Base-by-base conservation (phyloP, 441 rosid genomes). In the Euphorbia schlechtendalii region DNA sequence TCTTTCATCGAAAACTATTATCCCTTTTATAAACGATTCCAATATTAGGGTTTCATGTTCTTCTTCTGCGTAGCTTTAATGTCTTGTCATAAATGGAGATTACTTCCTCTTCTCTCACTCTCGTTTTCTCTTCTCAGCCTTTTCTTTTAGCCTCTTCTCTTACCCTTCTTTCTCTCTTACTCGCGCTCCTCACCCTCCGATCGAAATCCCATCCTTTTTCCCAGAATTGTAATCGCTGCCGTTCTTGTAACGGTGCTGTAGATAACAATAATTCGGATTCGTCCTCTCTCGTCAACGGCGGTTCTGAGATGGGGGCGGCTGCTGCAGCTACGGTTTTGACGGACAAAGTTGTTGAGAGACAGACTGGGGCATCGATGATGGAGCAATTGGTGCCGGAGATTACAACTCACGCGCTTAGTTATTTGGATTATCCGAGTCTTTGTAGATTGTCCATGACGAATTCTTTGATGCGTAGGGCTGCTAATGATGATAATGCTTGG, bases 401-500 rank as follows among this genome's bases (percentile, higher is more conserved):
- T 68, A 94, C 92, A 17, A 89, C 98, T 0, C 99, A 94, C 81
- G 92, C 96, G 25, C 96, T 94, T 6, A 94, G 96, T 74, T 94
- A 89, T 71, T 79, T 94, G 90, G 99, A 94, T 83, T 94, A 85
- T 72, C 89, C 94, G 3, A 94, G 99, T 76, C 76, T 94, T 58
- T 94, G 99, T 73, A 77, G 98, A 36, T 83, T 94, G 69, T 94
- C 99, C 0, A 94, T 94, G 99, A 91, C 98, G 49, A 94, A 91
- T 79, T 91, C 99, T 1, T 75, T 83, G 78, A 94, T 94, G 99
- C 86, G 99, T 58, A 89, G 81, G 75, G 99, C 96, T 58, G 99
- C 98, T 32, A 94, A 94, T 70, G 99, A 94, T 70, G 98, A 94
- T 71, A 89, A 85, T 74, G 98, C 96, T 60, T 94, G 99, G 99